Conservation (phyloP, 2,329 filamentous ascomycete genomes). For the Tothia fuscella region DNA sequence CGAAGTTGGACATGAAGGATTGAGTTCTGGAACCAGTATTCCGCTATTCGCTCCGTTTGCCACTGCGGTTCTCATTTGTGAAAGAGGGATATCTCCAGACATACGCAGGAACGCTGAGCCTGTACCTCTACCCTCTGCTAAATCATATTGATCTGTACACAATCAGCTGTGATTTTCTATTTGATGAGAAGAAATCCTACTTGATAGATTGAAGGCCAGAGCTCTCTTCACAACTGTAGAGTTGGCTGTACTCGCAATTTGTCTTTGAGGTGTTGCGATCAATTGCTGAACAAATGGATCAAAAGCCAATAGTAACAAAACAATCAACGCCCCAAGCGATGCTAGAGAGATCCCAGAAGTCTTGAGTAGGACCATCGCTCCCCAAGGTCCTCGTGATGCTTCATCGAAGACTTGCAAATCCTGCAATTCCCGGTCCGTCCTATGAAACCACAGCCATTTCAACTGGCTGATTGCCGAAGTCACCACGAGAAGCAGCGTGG, state of each 20-base stretch:
- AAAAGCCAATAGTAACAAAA: conserved; percentile 14
- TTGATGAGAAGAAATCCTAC: no score
- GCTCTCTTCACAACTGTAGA: background rate
- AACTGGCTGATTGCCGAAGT: conserved; percentile 16
- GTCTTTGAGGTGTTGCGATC: conserved; percentile 17
- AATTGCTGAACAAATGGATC: conserved; percentile 25
- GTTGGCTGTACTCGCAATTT: conserved; percentile 3
- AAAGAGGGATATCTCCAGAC: no score
- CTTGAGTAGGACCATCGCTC: conserved; percentile 7
- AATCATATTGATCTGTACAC: no score
- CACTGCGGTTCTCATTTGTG: background rate
- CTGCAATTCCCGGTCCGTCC: conserved; percentile 20
- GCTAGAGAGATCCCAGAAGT: conserved; percentile 14
- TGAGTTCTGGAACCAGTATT: background rate
- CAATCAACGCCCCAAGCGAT: conserved; percentile 18
- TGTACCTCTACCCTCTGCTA: no score
- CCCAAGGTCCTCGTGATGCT: conserved; percentile 12
- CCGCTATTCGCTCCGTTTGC: background rate
- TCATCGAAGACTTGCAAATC: conserved; percentile 24
- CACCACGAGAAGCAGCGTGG: conserved; percentile 1
- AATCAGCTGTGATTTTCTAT: no score
- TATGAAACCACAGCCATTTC: conserved; percentile 25
- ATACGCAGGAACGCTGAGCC: no score
- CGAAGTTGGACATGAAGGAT: conserved; percentile 7
- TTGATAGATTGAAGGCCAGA: background rate